Evolutionary conservation across 73 alveolate genomes (phyloP).

Genomic region (Paramecium tetraurelia): DNA sequence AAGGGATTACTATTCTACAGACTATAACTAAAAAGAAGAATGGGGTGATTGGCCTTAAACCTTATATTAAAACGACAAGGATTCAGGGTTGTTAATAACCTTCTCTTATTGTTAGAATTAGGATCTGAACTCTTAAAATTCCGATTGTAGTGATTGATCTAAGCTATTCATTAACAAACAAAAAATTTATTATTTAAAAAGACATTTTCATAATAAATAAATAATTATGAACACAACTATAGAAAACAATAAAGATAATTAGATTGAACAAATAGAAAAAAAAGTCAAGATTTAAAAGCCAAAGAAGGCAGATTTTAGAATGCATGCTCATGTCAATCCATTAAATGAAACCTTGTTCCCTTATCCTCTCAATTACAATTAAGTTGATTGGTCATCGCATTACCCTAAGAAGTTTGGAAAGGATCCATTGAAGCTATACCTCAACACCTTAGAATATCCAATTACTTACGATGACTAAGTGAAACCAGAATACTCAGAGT

Average conservation of each 20-base stretch:
- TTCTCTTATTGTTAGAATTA: background rate
- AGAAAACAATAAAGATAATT: background rate
- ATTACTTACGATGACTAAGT: conserved; percentile 14
- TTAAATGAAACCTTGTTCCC: conserved; percentile 85
- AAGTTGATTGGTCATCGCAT: conserved; percentile 91
- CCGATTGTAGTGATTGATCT: background rate
- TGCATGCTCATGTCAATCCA: conserved; percentile 98
- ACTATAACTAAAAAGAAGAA: background rate
- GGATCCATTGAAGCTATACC: conserved; percentile 65
- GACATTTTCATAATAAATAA: background rate
- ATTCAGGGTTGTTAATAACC: conserved; percentile 2
- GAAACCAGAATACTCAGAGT: background rate
- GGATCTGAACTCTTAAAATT: background rate
- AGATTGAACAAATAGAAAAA: background rate
- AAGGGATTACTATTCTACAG: background rate
- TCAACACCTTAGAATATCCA: conserved; percentile 57
- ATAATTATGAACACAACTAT: background rate
- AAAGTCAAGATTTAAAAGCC: conserved; percentile 78
- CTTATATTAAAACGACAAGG: background rate
- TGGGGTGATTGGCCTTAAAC: background rate
- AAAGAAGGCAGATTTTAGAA: conserved; percentile 93
- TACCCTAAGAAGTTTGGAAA: conserved; percentile 85
- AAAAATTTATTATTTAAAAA: background rate
- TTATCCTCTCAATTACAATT: conserved; percentile 84
- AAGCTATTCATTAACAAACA: background rate